Conservation (phyloP, 2,329 filamentous ascomycete species). For the Cercospora zeina region DNA sequence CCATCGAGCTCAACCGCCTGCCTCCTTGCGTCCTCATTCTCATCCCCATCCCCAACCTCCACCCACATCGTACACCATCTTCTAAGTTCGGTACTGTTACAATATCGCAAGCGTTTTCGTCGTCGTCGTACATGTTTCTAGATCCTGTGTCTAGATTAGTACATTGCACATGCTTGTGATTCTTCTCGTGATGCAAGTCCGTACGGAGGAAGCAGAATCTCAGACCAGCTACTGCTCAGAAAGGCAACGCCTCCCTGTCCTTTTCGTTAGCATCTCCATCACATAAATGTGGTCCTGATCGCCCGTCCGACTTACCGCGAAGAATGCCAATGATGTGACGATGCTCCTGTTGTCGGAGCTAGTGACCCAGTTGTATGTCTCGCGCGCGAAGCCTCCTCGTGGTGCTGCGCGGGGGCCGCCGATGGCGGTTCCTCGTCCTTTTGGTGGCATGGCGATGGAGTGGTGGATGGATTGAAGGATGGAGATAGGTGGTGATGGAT, state of each 20-base stretch:
- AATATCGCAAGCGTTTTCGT: neutral
- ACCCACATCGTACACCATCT: constrained; percentile 12
- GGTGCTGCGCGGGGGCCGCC: constrained; percentile 36
- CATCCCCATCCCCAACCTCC: constrained; percentile 8
- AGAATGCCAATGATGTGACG: constrained; percentile 51
- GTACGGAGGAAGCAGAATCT: constrained; percentile 54
- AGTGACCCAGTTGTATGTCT: constrained; percentile 46
- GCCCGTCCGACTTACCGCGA: constrained; percentile 53
- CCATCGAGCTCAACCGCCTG: neutral
- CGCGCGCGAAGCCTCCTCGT: constrained; percentile 42
- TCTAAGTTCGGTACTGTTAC: constrained; percentile 10
- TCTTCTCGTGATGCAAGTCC: constrained; percentile 17
- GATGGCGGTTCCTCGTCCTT: constrained; percentile 29
- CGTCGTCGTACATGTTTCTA: constrained; percentile 5
- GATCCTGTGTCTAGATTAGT: constrained; percentile 12
- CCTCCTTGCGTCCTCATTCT: neutral
- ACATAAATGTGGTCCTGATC: neutral
- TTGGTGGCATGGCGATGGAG: constrained; percentile 18
- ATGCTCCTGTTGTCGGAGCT: constrained; percentile 53
- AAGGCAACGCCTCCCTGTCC: constrained; percentile 48
- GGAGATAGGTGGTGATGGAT: neutral
- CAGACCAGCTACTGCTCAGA: constrained; percentile 55
- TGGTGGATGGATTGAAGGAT: neutral
- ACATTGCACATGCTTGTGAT: neutral
- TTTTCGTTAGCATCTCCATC: neutral